Conservation (phyloP, 2,329 filamentous ascomycete genomes). For the Tolypocladium capitatum region DNA sequence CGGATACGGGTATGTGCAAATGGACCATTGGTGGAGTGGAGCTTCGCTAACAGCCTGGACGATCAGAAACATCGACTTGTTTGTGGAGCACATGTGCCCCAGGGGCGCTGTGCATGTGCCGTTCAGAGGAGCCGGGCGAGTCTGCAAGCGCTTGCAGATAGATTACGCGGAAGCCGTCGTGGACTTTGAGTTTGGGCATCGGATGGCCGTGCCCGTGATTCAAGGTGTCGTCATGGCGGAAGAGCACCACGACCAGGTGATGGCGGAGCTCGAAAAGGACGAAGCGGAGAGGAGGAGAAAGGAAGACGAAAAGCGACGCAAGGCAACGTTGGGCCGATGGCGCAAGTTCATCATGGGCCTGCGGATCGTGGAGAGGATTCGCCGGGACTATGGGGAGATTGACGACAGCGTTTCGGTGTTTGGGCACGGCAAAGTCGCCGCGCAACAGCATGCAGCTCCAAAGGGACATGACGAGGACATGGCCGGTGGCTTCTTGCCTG, state of each 20-base stretch:
- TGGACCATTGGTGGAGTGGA: neutral
- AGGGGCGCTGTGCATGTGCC: slow-evolving; percentile 72
- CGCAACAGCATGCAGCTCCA: slow-evolving; percentile 7
- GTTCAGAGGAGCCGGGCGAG: slow-evolving; percentile 58
- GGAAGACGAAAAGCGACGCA: slow-evolving; percentile 72
- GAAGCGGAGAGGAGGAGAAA: slow-evolving; percentile 63
- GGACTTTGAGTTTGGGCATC: slow-evolving; percentile 90
- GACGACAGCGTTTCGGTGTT: slow-evolving; percentile 39
- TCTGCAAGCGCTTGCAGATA: slow-evolving; percentile 73
- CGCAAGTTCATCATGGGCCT: slow-evolving; percentile 76
- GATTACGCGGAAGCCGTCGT: slow-evolving; percentile 92
- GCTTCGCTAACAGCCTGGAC: slow-evolving; percentile 9
- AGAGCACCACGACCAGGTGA: slow-evolving; percentile 61
- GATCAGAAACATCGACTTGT: slow-evolving; percentile 74
- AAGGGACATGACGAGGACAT: slow-evolving; percentile 32
- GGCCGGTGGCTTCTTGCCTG: slow-evolving; percentile 49
- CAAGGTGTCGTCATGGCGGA: slow-evolving; percentile 79
- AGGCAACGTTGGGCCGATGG: slow-evolving; percentile 64
- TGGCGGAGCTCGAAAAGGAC: slow-evolving; percentile 67
- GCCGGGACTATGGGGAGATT: slow-evolving; percentile 59
- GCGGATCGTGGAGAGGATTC: slow-evolving; percentile 66
- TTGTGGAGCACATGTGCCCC: slow-evolving; percentile 87
- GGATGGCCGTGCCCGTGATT: slow-evolving; percentile 85
- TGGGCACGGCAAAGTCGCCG: slow-evolving; percentile 29
- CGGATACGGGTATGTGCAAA: slow-evolving; percentile 50